Evolutionary conservation across 2,329 filamentous ascomycete genomes (phyloP).

Genomic region (Helotiales sp.): DNA sequence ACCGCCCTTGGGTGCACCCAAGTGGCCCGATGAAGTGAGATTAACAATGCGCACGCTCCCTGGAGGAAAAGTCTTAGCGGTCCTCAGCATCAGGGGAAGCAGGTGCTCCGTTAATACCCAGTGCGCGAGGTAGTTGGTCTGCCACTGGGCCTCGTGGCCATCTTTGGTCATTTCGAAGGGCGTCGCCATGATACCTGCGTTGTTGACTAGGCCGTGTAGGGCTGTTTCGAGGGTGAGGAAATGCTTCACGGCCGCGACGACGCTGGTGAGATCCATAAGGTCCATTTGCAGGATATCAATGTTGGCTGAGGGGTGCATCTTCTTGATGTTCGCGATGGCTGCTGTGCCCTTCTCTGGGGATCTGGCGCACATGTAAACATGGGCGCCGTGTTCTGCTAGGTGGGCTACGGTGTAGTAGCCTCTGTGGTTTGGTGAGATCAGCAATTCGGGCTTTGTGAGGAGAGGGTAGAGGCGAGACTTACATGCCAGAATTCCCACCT

Average conservation of each 20-base stretch:
- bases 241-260: constrained; percentile 32
- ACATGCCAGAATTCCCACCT: constrained; percentile 34
- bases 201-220: constrained; percentile 44
- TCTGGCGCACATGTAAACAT: constrained; percentile 28
- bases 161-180: constrained; percentile 37
- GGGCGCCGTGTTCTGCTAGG: constrained; percentile 26
- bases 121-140: constrained; percentile 36
- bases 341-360: constrained; percentile 19
- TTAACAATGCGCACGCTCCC: constrained; percentile 29
- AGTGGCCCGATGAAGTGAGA: constrained; percentile 24
- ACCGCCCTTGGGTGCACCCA: constrained; percentile 20
- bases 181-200: constrained; percentile 42
- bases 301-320: constrained; percentile 15
- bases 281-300: constrained; percentile 38
- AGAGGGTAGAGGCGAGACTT: constrained; percentile 2
- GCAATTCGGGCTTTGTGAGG: not conserved
- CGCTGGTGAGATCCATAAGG: constrained; percentile 37
- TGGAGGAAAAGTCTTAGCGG: constrained; percentile 17
- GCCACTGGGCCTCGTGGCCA: constrained; percentile 38
- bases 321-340: constrained; percentile 23
- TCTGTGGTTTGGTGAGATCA: constrained; percentile 16
- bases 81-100: constrained; percentile 24
- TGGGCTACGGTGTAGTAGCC: constrained; percentile 47
- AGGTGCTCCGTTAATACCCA: constrained; percentile 27
- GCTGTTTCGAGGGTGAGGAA: constrained; percentile 20